phyloP scores from a whole-genome alignment of 257 asterid species.

The Nyctanthes arbortristis region DNA sequence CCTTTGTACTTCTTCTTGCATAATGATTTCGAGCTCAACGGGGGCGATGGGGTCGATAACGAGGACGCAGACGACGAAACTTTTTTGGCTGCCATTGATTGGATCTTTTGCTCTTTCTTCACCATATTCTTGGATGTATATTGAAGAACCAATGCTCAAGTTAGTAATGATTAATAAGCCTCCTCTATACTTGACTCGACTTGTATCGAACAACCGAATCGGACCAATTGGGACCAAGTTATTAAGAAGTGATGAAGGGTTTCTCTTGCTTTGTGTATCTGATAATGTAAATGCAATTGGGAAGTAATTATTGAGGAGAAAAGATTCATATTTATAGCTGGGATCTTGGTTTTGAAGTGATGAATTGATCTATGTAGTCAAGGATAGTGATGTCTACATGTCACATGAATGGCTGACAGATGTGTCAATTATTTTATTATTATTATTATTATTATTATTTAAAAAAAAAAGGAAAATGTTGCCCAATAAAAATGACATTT shows the following conservation, averaged over 20 bases:
- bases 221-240: too few species aligned
- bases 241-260: background rate
- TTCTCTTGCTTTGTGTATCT: background rate
- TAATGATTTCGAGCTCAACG: background rate
- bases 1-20: slow-evolving; percentile 49
- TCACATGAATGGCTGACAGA: slow-evolving; percentile 62
- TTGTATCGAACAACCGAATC: background rate
- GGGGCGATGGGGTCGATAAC: slow-evolving; percentile 15
- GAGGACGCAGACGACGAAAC: slow-evolving; percentile 12
- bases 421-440: slow-evolving; percentile 46
- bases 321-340: slow-evolving; percentile 37
- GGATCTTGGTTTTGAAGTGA: slow-evolving; percentile 3
- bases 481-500: slow-evolving; percentile 36
- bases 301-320: slow-evolving; percentile 27
- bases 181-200: background rate
- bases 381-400: slow-evolving; percentile 39
- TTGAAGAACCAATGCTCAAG: background rate
- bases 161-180: too few species aligned
- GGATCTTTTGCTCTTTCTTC: slow-evolving; percentile 44
- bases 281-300: slow-evolving; percentile 14
- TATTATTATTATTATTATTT: too few species aligned
- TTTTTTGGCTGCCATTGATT: slow-evolving; percentile 14
- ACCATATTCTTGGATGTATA: slow-evolving; percentile 44
- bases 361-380: slow-evolving; percentile 36
- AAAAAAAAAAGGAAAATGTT: slow-evolving; percentile 5